Conservation (phyloP, 2,329 filamentous ascomycete species). For the Xylaria sp. region DNA sequence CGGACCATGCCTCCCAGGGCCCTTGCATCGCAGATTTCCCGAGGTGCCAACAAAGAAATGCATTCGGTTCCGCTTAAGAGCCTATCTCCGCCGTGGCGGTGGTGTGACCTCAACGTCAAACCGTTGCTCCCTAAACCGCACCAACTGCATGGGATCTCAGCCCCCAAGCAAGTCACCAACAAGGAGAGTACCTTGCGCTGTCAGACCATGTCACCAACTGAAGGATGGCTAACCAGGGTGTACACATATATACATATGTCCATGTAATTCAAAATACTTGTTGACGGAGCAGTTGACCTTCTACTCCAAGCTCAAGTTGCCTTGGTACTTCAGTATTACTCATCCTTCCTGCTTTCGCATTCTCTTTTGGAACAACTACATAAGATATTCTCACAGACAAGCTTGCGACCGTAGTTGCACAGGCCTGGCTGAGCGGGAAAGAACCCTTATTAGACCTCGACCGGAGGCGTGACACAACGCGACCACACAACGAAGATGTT, state of each 20-base stretch:
- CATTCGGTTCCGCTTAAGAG: too few species aligned
- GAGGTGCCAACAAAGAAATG: too few species aligned
- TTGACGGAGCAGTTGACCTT: neutral
- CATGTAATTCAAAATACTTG: neutral
- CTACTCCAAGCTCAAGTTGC: neutral
- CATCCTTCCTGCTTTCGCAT: neutral
- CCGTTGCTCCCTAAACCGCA: too few species aligned
- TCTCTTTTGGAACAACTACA: too few species aligned
- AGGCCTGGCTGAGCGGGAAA: too few species aligned
- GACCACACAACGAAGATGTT: slow-evolving; percentile 11
- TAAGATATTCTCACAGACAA: neutral
- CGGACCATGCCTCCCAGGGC: too few species aligned
- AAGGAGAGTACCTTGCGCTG: neutral
- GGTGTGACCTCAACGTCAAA: too few species aligned
- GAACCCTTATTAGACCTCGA: too few species aligned
- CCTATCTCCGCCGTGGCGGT: too few species aligned
- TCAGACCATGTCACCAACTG: neutral
- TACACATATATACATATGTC: neutral
- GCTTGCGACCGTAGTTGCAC: neutral
- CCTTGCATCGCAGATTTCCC: too few species aligned
- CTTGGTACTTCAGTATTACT: neutral
- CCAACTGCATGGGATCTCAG: too few species aligned
- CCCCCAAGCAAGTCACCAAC: neutral
- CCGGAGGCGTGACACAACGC: neutral
- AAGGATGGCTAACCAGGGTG: neutral